phyloP scores from a whole-genome alignment of 352 stramenopile species.

The Peronospora farinosa region DNA sequence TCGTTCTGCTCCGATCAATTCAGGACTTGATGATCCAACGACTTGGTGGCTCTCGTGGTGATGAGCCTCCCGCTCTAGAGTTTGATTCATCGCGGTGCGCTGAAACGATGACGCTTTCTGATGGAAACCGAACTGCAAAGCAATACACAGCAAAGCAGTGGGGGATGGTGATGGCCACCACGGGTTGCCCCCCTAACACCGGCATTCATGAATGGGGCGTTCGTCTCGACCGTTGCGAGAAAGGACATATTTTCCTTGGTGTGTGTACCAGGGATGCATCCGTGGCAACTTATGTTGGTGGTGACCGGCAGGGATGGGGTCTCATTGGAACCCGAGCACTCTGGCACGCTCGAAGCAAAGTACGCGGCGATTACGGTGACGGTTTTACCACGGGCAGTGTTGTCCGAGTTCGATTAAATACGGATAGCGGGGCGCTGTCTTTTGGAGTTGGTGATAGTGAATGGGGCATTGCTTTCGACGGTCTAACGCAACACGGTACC shows the following conservation, averaged over 20 bases:
- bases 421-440: constrained; percentile 78
- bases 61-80: constrained; percentile 73
- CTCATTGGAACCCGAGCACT: constrained; percentile 84
- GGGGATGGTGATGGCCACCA: constrained; percentile 87
- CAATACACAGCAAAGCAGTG: constrained; percentile 89
- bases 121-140: constrained; percentile 77
- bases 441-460: constrained; percentile 85
- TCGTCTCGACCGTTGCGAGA: constrained; percentile 82
- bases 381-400: constrained; percentile 83
- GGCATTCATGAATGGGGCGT: constrained; percentile 86
- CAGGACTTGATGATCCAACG: constrained; percentile 84
- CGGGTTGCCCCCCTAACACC: constrained; percentile 74
- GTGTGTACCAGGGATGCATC: constrained; percentile 83
- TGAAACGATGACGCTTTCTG: constrained; percentile 85
- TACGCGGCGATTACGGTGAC: constrained; percentile 83
- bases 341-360: constrained; percentile 87
- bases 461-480: constrained; percentile 86
- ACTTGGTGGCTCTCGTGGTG: constrained; percentile 59
- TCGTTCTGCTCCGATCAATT: constrained; percentile 68
- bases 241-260: constrained; percentile 86
- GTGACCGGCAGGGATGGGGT: constrained; percentile 84
- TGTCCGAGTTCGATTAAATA: constrained; percentile 80
- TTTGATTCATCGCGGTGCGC: constrained; percentile 83
- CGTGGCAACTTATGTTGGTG: constrained; percentile 83
- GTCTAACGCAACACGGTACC: constrained; percentile 81